Base-by-base conservation (phyloP, 768 basidiomycete genomes). In the Boletus reticulatus region DNA sequence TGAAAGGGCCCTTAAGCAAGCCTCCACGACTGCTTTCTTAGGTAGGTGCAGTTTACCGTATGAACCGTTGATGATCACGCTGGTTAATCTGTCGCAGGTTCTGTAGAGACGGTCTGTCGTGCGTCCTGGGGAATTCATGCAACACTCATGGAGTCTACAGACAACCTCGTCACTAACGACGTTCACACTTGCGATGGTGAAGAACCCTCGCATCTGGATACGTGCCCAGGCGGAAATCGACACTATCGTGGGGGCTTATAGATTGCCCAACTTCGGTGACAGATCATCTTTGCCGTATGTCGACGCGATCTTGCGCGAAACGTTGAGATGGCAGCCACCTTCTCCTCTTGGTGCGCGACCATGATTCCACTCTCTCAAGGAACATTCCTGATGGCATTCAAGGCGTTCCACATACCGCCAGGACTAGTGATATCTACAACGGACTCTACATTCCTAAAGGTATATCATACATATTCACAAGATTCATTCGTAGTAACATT, bases 401-500 rank as follows among this genome's bases (percentile, higher is more conserved):
- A 57, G 55, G 37, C 3, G 16, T 63, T 41, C 54, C 57, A 32
- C 73, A 71, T 22, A 22, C 22, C 22, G 22, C 22, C 22, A 22
- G 22, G 22, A 22, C 22, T 3, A 22, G 22, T 22, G 78, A 79
- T 45, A 56, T 71, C 14, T 79, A 78, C 59, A 63, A 71, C 20
- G 74, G 75, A 20, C 79, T 80, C 54, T 66, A 79, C 13, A 84
- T 85, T 43, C 83, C 83, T 1, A 73, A 75, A 57, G 83, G 83
- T 56, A 48, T 48, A 16, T 43, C 5, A 5, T 1, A 27, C 12
- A n/a, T 29, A 14, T 36, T 24, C 19, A 29, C 11, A 2, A 44
- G 32, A 32, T 17, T 2, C 24, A 5, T 39, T 32, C 24, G 20
- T 20, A 17, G 31, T 36, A 17, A 50, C 20, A 6, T 20, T 16